Evolutionary conservation across 1,139 yeast genomes (phyloP), one percentile per base, ranked within the genome.

Genomic region (Pichia sp.): DNA sequence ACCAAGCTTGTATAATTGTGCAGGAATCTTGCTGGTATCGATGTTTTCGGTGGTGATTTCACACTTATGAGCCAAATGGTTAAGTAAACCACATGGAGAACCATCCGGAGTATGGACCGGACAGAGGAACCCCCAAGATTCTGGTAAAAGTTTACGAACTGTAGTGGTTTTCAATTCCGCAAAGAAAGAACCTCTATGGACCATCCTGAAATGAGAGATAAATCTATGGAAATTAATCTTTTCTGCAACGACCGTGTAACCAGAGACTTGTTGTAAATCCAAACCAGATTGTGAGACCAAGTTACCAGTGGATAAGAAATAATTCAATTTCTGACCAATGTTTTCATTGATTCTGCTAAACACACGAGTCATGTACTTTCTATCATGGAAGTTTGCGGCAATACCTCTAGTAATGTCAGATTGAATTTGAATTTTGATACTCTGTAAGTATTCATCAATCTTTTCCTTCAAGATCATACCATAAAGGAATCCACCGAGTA

Each of bases 71-170:
- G 98, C 81, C 67, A 91, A 80, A 68, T 91, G 99, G 63, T 93
- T 93, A 53, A 91, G 70, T 59, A 91, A 69, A 65, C 99, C 99
- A 80, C 99, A 91, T 17, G 99, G 99, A 34, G 97, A 84, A 53
- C 99, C 99, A 82, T 91, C 99, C 3, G 99, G 99, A 13, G 99
- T 91, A 63, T 91, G 98, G 14, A 93, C 98, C 16, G 99, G 98
- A 66, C 99, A 93, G 51, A 93, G 65, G 71, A 91, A 93, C 6
- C 97, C 97, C 99, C 99, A 91, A 1, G 96, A 84, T 63, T 91
- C 99, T 0, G 99, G 99, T 41, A 91, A 71, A 54, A 91, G 69
- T 60, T 91, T 91, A 68, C 99, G 79, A 35, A 91, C 99, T 1
- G 98, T 83, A 20, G 98, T 93, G 27, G 98, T 91, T 60, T 93